A percentile compares a stretch with the other conserved stretches of the same genome.
phyloP scores from a whole-genome alignment of 176 grass and related monocot species.

The Cenchrus americanus region DNA sequence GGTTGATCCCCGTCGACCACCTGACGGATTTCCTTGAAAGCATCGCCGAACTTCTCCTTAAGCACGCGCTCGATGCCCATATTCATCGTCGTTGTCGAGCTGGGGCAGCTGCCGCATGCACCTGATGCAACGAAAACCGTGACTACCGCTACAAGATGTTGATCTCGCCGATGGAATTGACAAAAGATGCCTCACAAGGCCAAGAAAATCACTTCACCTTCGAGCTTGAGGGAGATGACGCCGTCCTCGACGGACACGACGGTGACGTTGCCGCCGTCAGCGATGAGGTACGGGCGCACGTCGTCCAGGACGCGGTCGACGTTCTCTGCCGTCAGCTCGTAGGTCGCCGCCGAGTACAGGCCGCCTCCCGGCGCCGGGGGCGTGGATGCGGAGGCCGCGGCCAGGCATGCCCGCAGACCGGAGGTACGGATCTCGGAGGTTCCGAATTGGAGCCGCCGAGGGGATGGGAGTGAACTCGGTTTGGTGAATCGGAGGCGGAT shows the following conservation, averaged over 20 bases:
- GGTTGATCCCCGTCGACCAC: conserved; percentile 54
- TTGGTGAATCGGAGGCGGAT: conserved; percentile 33
- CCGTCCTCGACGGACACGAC: conserved; percentile 85
- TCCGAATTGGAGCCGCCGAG: conserved; percentile 32
- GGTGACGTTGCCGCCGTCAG: conserved; percentile 83
- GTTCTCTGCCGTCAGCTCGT: conserved; percentile 79
- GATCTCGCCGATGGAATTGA: background rate
- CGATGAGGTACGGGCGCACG: conserved; percentile 88
- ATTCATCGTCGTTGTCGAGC: conserved; percentile 92
- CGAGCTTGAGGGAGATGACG: conserved; percentile 87
- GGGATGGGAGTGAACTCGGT: background rate
- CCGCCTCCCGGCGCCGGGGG: conserved; percentile 54
- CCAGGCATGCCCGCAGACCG: background rate
- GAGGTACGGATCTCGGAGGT: conserved; percentile 39
- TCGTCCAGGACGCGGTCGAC: conserved; percentile 81
- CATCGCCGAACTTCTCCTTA: conserved; percentile 92
- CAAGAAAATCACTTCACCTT: conserved; percentile 51
- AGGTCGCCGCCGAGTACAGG: conserved; percentile 74
- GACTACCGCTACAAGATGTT: background rate
- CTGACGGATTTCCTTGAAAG: conserved; percentile 77
- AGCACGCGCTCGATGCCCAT: conserved; percentile 96
- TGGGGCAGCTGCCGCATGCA: conserved; percentile 90
- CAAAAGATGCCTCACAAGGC: background rate
- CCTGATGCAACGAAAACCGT: conserved; percentile 15
- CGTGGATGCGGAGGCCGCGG: conserved; percentile 46